Evolutionary conservation across 352 stramenopile genomes (phyloP), one percentile per base, ranked within the genome.

Genomic region (Pythium diclinum): DNA sequence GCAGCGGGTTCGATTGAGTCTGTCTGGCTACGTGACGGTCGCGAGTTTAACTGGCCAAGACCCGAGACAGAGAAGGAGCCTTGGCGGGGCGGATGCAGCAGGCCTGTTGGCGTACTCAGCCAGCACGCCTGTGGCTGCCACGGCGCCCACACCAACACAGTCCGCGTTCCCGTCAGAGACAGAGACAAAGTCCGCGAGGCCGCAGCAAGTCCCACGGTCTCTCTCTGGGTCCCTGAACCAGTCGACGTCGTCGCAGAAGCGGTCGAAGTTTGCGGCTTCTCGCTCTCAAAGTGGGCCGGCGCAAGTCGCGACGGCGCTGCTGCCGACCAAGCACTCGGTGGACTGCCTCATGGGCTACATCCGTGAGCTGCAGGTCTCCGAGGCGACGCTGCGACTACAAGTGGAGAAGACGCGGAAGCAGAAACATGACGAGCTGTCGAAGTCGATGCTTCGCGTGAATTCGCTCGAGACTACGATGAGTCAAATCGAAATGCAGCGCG

Each of bases 281-380:
- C 13, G 51, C 19, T 71, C 65, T n/a, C 28, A 66, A 38, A 72
- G 54, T 63, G 36, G 56, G 0, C 46, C 54, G 4, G 54, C 48
- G 58, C 21, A 71, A 2, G 62, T 88, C 17, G 76, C 78, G 25
- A 79, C 74, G 47, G 87, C 82, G 61, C 53, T 94, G 33, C 61
- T 92, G 49, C 79, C 83, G 2, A 83, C 76, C 11, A 77, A 74
- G 21, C 77, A 73, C 23, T 82, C 74, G 16, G 68, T 94, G 47
- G 82, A 89, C 52, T 87, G 74, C 44, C 57, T 94, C 11, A 88
- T 94, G 66, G 83, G 78, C 13, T 92, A 92, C 57, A 83, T 94
- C 47, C 79, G 76, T 0, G 85, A 94, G 56, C 63, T 94, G 36
- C 76, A 94, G 40, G 57, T 76, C 19, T 94, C 85, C 3, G 83